Evolutionary conservation across 2,329 filamentous ascomycete genomes (phyloP), one percentile per base, ranked within the genome.

Genomic region (Endoconidiophora laricicola): DNA sequence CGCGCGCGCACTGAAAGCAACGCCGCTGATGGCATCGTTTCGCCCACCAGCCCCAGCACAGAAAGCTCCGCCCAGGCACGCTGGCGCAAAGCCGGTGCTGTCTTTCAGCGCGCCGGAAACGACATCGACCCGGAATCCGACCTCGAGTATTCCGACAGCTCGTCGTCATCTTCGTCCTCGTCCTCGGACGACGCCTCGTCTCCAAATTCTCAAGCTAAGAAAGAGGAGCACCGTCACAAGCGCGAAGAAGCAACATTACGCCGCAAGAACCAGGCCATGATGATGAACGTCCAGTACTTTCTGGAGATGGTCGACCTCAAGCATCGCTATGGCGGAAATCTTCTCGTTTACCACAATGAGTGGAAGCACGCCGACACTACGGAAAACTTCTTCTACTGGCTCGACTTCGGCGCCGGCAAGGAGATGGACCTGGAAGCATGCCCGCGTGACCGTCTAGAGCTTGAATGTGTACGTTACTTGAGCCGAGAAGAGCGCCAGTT

Each of bases 321-420:
- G 62, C 87, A 95, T 61, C 77, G 87, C 3, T 93, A 94, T 59
- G 88, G 87, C 3, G 82, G 79, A 49, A 93, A 91, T 57, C 64
- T 94, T 46, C 72, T 83, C 29, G 74, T 76, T 29, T 95, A 94
- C 58, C 88, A 95, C 59, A 76, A 78, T 53, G 78, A 83, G 56
- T 95, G 88, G 88, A 86, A 86, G 62, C 76, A 74, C 54, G 69
- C 77, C 1, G 70, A 83, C 24, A 90, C 86, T 0, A 75, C 78
- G 3, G 82, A 94, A 61, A 94, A 91, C 60, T 95, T 88, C 71
- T 94, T 94, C 62, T 90, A 87, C 65, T 94, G 88, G 87, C 70
- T 94, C 1, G 88, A 95, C 60, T 71, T 83, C 52, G 88, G 88
- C 4, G 80, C 81, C 45, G 88, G 88, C 0, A 78, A 69, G 56